Evolutionary conservation across 2,329 filamentous ascomycete species (phyloP), one percentile per base, ranked within the genome.

Genomic region (Gliomastix tumulicola): DNA sequence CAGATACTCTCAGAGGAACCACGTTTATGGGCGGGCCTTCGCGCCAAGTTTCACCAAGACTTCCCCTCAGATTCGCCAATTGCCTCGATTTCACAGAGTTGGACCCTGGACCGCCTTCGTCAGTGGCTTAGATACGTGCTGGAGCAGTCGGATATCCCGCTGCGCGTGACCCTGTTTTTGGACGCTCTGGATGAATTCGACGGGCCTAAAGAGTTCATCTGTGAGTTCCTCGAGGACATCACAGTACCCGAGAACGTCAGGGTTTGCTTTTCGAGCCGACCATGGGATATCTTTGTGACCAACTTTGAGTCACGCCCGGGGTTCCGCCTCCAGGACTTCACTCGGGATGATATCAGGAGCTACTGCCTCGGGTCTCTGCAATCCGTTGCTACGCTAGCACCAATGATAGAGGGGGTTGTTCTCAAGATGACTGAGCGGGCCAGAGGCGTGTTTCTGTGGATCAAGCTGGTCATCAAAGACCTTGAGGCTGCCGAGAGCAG

Each of bases 141-240:
- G 10, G 21, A 17, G 21, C 15, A 36, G 18, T n/a, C 28, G 19
- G 15, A 28, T n/a, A 27, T 21, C 10, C 21, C 25, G 13, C 15
- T n/a, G 25, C 25, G 17, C 17, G 10, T 36, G n/a, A 27, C 34
- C n/a, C 10, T 36, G 10, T 36, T 30, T 21, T 21, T 36, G 15
- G 34, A 36, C 19, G 34, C 34, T n/a, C 23, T 36, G 17, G 34
- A 36, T 25, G 34, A 36, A 16, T 36, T 13, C 17, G 34, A 36
- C 10, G 34, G 28, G 27, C 16, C 18, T 5, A 12, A 36, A 19
- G 22, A 30, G 8, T 28, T 36, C 21, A 27, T 36, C 8, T 27
- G 18, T 12, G 19, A n/a, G n/a, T 17, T 36, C 16, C 6, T 28
- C 3, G n/a, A 5, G 7, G 13, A 28, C n/a, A 17, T 30, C 11